Percentiles rank a stretch among this genome's conserved stretches.
phyloP scores from a whole-genome alignment of 139 green algal genomes.

The Chlamydomonas sp. region DNA sequence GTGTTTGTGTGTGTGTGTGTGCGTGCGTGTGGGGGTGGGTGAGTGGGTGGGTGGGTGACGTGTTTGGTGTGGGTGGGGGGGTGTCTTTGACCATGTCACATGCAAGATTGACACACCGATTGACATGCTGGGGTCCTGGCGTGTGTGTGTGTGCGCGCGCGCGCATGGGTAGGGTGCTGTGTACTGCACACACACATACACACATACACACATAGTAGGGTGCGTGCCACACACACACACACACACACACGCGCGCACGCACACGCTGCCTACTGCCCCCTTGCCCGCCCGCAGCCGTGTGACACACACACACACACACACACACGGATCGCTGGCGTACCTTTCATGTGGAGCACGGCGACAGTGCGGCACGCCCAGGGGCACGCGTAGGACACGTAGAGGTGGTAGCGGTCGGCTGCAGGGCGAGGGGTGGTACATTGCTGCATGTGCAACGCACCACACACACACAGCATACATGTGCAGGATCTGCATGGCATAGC shows the following conservation, averaged over 20 bases:
- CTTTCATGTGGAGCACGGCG: slow-evolving; percentile 69
- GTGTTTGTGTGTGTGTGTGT: too few relatives aligned
- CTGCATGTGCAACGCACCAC: too few relatives aligned
- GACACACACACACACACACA: not conserved
- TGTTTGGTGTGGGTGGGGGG: too few relatives aligned
- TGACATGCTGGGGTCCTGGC: too few relatives aligned
- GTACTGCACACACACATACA: not conserved
- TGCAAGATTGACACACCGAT: too few relatives aligned
- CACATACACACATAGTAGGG: not conserved
- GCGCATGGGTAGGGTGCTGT: too few relatives aligned
- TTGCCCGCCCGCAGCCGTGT: not conserved
- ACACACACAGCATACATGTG: too few relatives aligned
- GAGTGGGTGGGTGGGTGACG: too few relatives aligned
- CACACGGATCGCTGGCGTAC: slow-evolving; percentile 1
- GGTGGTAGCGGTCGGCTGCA: slow-evolving; percentile 78
- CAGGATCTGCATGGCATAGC: too few relatives aligned
- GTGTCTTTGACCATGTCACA: too few relatives aligned
- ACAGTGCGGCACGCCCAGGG: slow-evolving; percentile 84
- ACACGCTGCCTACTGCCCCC: not conserved
- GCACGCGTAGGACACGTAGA: slow-evolving; percentile 92
- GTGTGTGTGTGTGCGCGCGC: too few relatives aligned
- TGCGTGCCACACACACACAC: not conserved
- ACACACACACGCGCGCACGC: not conserved
- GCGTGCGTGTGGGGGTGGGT: too few relatives aligned
- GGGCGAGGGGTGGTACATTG: not conserved